phyloP scores from a whole-genome alignment of 306 rosid genomes.

The Ammopiptanthus mongolicus region DNA sequence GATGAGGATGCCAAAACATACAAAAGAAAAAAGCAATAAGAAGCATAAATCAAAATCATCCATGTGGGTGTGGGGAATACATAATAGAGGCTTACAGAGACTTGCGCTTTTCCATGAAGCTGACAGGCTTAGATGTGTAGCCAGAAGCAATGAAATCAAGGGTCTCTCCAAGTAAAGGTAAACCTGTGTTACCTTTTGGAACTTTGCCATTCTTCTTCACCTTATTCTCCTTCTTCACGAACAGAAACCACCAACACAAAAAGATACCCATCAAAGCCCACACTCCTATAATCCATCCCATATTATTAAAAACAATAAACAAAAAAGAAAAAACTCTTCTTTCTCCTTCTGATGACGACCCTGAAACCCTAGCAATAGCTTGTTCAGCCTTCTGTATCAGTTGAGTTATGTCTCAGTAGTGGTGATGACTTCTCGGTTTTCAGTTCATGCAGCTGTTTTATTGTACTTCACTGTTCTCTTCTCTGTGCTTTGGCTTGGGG shows the following conservation, averaged over 20 bases:
- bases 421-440: neutral
- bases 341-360: neutral
- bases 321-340: neutral
- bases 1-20: neutral
- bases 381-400: neutral
- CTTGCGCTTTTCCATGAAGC: slow-evolving; percentile 84
- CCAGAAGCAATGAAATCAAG: slow-evolving; percentile 82
- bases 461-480: neutral
- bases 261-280: slow-evolving; percentile 36
- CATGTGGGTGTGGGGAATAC: neutral
- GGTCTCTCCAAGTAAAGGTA: slow-evolving; percentile 90
- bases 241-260: slow-evolving; percentile 26
- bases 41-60: neutral
- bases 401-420: neutral
- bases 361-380: neutral
- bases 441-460: slow-evolving; percentile 38
- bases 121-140: slow-evolving; percentile 60
- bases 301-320: neutral
- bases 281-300: slow-evolving; percentile 31
- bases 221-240: neutral
- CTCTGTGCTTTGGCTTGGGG: neutral
- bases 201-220: slow-evolving; percentile 6
- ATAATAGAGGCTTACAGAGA: slow-evolving; percentile 57
- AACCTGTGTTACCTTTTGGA: slow-evolving; percentile 70
- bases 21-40: neutral